Conservation (phyloP, 129 eudicot species). For the Scalesia atractyloides region DNA sequence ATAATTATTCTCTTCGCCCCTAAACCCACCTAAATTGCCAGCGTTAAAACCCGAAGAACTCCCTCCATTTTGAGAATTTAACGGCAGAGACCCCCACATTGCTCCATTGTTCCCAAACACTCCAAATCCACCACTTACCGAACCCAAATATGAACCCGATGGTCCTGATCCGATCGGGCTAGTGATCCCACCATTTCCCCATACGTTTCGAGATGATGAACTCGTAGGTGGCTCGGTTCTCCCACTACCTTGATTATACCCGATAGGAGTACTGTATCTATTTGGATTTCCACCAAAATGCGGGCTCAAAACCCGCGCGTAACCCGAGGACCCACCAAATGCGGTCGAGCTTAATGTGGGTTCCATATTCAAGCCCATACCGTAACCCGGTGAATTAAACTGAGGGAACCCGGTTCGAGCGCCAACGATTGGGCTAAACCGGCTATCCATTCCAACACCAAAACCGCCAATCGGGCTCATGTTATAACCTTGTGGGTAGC, state of each 20-base stretch:
- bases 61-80: constrained; percentile 50
- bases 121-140: constrained; percentile 67
- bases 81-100: constrained; percentile 57
- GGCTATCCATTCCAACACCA: constrained; percentile 70
- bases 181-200: constrained; percentile 67
- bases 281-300: constrained; percentile 51
- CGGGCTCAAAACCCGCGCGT: constrained; percentile 57
- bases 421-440: constrained; percentile 57
- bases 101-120: constrained; percentile 64
- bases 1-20: constrained; percentile 53
- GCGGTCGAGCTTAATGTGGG: constrained; percentile 54
- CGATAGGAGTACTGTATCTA: constrained; percentile 70
- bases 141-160: constrained; percentile 58
- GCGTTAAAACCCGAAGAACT: constrained; percentile 48
- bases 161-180: constrained; percentile 46
- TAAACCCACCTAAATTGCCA: constrained; percentile 52
- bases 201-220: constrained; percentile 51
- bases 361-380: constrained; percentile 63
- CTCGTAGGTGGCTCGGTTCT: constrained; percentile 54
- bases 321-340: constrained; percentile 59
- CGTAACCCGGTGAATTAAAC: constrained; percentile 65
- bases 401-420: constrained; percentile 62
- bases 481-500: constrained; percentile 69
- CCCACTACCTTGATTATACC: constrained; percentile 43
- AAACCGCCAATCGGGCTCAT: constrained; percentile 58